phyloP scores from a whole-genome alignment of 306 rosid species.

The Quercus robur region DNA sequence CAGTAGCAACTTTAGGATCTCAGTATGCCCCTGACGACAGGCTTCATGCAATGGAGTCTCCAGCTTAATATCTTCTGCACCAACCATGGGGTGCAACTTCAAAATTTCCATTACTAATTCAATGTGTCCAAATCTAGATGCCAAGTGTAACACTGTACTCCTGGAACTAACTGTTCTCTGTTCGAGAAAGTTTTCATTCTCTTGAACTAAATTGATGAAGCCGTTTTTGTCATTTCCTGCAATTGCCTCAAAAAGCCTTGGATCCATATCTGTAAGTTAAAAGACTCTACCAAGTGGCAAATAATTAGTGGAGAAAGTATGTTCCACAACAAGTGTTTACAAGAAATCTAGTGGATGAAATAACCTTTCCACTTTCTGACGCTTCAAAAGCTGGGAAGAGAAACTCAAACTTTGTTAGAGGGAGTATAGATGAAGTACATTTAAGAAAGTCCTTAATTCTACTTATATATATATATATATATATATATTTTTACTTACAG shows the following conservation, averaged over 20 bases:
- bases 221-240: conserved; percentile 29
- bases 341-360: no score
- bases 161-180: conserved; percentile 39
- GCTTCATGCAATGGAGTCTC: conserved; percentile 72
- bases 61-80: conserved; percentile 37
- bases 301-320: no score
- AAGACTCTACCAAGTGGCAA: no score
- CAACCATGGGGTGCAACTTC: conserved; percentile 51
- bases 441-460: no score
- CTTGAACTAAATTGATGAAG: conserved; percentile 32
- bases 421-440: no score
- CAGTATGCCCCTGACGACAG: conserved; percentile 38
- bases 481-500: no score
- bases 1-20: conserved; percentile 35
- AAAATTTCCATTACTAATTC: conserved; percentile 46
- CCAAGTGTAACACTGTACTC: conserved; percentile 53
- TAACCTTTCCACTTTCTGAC: no score
- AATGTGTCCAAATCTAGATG: conserved; percentile 44
- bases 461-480: no score
- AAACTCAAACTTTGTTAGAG: no score
- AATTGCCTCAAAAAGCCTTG: conserved; percentile 36
- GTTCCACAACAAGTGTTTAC: no score
- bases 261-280: conserved; percentile 34
- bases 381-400: no score
- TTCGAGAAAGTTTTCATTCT: conserved; percentile 30